Evolutionary conservation across 768 basidiomycete species (phyloP), one percentile per base, ranked within the genome.

Genomic region (Brasilioporus rufonigricans): DNA sequence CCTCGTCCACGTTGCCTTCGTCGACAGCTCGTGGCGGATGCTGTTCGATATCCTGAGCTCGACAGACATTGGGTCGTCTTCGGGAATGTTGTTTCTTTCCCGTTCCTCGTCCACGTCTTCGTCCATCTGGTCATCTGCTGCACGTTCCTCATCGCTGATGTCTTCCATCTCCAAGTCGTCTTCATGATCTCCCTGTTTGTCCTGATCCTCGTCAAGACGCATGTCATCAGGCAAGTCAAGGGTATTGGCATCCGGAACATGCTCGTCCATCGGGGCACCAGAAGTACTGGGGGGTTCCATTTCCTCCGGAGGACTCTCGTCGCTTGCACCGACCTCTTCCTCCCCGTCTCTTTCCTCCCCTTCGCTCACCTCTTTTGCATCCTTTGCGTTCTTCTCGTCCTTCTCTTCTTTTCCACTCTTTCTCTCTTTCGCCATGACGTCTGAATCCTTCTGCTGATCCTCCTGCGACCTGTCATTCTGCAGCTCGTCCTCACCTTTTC

Each of bases 221-320:
- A 96, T 77, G 58, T 93, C 85, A 32, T 98, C 95, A 0, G 96
- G 96, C 11, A 98, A 78, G 63, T 98, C 89, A 41, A 98, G 79
- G 5, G 84, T 86, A 48, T 96, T 80, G 3, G 87, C 87, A 56
- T 97, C 91, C 23, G 80, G 86, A 43, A 93, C 71, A 55, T 84
- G 77, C 19, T 93, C 83, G 53, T 95, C 87, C 72, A 93, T 78
- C 12, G 87, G 83, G 9, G 82, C 81, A 13, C 86, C 89, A 44
- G 77, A 78, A 2, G 74, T 75, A 51, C 78, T 76, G 9, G 79
- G 78, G 10, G 74, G 70, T 5, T 77, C 76, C 35, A 76, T 72
- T 29, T 77, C 74, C 29, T 69, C 76, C 5, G 32, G 54, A 41
- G 90, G 71, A 53, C 81, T 76, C 13, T 59, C 59, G 18, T 63